Conservation (phyloP, 179 eudicot species). For the Amaranthus tricolor region DNA sequence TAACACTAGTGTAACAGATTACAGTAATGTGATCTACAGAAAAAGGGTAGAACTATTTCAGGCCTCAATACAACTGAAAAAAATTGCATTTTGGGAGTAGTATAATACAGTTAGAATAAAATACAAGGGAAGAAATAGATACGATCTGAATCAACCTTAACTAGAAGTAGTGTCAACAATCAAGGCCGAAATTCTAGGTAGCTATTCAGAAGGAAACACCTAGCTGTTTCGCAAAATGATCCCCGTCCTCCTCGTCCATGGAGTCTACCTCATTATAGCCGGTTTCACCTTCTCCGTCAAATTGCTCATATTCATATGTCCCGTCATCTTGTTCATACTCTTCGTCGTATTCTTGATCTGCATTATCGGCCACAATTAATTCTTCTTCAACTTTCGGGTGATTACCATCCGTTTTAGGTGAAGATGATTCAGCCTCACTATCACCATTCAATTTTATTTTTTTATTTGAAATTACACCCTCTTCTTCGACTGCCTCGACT, state of each 20-base stretch:
- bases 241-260: constrained; percentile 74
- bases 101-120: constrained; percentile 36
- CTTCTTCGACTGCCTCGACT: constrained; percentile 27
- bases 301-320: constrained; percentile 58
- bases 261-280: constrained; percentile 49
- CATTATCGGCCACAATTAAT: constrained; percentile 31
- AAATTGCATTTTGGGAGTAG: constrained; percentile 23
- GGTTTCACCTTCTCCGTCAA: constrained; percentile 60
- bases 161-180: constrained; percentile 13
- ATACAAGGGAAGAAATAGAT: constrained; percentile 10
- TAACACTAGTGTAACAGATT: constrained; percentile 16
- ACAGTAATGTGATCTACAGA: constrained; percentile 26
- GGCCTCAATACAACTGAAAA: constrained; percentile 21
- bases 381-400: constrained; percentile 43
- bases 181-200: not conserved
- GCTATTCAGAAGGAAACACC: constrained; percentile 53
- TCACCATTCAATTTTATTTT: constrained; percentile 26
- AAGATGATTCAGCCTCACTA: constrained; percentile 26
- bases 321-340: constrained; percentile 50
- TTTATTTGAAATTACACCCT: constrained; percentile 31
- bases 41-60: constrained; percentile 20
- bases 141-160: constrained; percentile 21
- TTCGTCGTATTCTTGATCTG: constrained; percentile 42
- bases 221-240: constrained; percentile 78
- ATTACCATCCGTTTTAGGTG: constrained; percentile 18